Percentiles rank a stretch among this genome's conserved stretches.
Evolutionary conservation across 805 yeast genomes (phyloP).

Genomic region (Isabelozyma gotoi): DNA sequence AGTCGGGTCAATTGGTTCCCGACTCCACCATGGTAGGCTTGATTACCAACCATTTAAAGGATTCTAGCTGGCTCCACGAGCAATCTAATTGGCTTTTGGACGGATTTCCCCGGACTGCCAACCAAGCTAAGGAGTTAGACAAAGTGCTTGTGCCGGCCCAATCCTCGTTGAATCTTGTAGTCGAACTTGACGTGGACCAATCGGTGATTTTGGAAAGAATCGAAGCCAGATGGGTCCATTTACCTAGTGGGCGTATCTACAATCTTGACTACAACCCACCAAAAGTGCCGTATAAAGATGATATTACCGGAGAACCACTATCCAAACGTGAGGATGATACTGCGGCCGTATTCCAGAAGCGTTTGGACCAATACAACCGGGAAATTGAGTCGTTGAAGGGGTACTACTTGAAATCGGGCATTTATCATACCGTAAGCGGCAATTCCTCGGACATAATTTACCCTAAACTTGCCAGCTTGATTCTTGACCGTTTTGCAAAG

Average conservation of each 20-base stretch:
- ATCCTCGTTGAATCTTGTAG: constrained; percentile 67
- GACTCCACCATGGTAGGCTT: constrained; percentile 65
- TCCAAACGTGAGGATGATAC: constrained; percentile 82
- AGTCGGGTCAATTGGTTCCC: constrained; percentile 69
- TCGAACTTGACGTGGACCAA: constrained; percentile 85
- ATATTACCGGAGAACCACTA: constrained; percentile 85
- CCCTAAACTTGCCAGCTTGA: constrained; percentile 55
- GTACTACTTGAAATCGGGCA: constrained; percentile 47
- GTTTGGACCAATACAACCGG: constrained; percentile 62
- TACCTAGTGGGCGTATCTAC: constrained; percentile 82
- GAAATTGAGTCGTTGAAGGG: constrained; percentile 64
- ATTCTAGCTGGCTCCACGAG: constrained; percentile 41
- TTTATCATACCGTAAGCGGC: constrained; percentile 63
- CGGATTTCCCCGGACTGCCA: constrained; percentile 84
- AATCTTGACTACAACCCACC: constrained; percentile 90
- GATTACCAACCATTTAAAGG: constrained; percentile 49
- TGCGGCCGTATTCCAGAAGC: constrained; percentile 63
- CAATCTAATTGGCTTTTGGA: constrained; percentile 72
- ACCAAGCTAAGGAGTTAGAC: constrained; percentile 67
- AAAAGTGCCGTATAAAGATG: constrained; percentile 75
- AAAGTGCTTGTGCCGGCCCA: constrained; percentile 33
- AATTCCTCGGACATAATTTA: constrained; percentile 81
- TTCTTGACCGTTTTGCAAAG: constrained; percentile 2
- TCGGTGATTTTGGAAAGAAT: constrained; percentile 78
- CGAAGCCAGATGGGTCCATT: constrained; percentile 81